Evolutionary conservation across 768 basidiomycete genomes (phyloP).

Genomic region (Leccinum rimulosum): DNA sequence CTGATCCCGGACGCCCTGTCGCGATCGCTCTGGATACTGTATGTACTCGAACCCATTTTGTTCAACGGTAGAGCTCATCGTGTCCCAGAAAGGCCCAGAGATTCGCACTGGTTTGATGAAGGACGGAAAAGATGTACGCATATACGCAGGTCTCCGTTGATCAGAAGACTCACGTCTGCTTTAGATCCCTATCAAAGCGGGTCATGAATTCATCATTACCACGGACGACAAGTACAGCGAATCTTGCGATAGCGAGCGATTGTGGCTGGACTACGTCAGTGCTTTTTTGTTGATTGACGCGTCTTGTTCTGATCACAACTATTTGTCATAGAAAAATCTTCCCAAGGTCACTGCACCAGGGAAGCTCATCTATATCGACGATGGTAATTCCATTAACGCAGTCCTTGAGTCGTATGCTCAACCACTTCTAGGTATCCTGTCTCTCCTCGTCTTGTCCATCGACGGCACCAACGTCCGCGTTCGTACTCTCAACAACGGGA

Average conservation of each 20-base stretch:
- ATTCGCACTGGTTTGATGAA: conserved; percentile 95
- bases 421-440: conserved; percentile 60
- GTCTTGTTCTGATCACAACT: conserved; percentile 1
- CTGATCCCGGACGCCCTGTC: conserved; percentile 82
- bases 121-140: conserved; percentile 79
- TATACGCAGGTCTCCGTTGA: conserved; percentile 7
- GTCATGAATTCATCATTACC: conserved; percentile 91
- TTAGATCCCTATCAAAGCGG: conserved; percentile 80
- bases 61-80: conserved; percentile 5
- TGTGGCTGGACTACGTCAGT: conserved; percentile 94
- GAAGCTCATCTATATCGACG: conserved; percentile 96
- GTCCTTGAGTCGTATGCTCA: conserved; percentile 5
- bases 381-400: conserved; percentile 50
- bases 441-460: conserved; percentile 87
- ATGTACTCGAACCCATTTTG: conserved; percentile 28
- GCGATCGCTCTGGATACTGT: conserved; percentile 98
- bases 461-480: conserved; percentile 81
- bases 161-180: conserved; percentile 5
- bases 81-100: conserved; percentile 91
- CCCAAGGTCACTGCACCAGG: conserved; percentile 96
- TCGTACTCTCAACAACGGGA: conserved; percentile 87
- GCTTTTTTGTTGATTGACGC: background rate
- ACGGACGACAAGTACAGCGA: conserved; percentile 81
- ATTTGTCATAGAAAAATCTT: conserved; percentile 65
- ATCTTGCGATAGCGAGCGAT: conserved; percentile 73